Conservation (phyloP, 768 basidiomycete genomes). For the Termitomyces sp. region DNA sequence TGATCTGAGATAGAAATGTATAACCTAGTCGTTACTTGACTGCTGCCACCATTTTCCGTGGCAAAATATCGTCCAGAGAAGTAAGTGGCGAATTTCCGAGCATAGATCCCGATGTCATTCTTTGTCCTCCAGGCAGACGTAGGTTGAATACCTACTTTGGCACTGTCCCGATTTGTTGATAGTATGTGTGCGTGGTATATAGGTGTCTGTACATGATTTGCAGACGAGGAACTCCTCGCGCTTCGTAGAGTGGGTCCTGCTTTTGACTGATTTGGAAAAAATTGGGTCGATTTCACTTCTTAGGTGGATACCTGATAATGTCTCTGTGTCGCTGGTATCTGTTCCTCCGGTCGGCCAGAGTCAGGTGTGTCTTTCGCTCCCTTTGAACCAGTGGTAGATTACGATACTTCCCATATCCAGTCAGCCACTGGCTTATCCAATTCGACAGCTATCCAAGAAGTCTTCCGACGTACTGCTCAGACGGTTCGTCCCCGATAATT, state of each 20-base stretch:
- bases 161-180: not conserved
- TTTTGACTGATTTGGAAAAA: not conserved
- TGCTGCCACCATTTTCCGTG: conserved; percentile 83
- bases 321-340: conserved; percentile 77
- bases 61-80: conserved; percentile 74
- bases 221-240: conserved; percentile 68
- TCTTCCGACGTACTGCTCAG: conserved; percentile 69
- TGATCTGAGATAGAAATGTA: not conserved
- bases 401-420: conserved; percentile 21
- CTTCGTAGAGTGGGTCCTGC: conserved; percentile 68
- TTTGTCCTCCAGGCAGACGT: conserved; percentile 43
- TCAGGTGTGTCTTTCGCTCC: conserved; percentile 35
- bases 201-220: conserved; percentile 68
- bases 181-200: not conserved
- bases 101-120: conserved; percentile 29
- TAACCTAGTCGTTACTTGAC: conserved; percentile 45
- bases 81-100: conserved; percentile 35
- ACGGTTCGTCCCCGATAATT: conserved; percentile 32
- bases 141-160: conserved; percentile 19
- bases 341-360: conserved; percentile 79
- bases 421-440: conserved; percentile 70
- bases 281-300: not conserved
- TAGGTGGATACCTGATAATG: conserved; percentile 90
- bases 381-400: not conserved
- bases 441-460: conserved; percentile 79